Evolutionary conservation across 495 filamentous ascomycete genomes (phyloP), one percentile per base, ranked within the genome.

Genomic region (Neurospora sp.): DNA sequence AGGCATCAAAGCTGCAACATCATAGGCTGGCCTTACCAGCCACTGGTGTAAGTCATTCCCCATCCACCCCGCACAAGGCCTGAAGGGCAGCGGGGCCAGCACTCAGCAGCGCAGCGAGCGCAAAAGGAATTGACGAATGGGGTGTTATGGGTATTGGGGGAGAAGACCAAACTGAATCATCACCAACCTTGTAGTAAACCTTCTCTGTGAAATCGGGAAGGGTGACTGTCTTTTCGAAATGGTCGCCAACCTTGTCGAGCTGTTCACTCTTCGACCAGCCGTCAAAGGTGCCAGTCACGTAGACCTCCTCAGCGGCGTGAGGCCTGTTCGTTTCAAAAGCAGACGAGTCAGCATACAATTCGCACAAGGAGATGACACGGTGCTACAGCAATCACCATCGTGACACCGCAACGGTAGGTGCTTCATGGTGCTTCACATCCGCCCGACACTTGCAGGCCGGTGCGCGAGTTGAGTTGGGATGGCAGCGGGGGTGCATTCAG

Each of bases 251-350:
- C 79, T 92, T 91, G 66, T 93, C 90, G 70, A 99, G 86, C 84
- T 90, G 89, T 77, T 93, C 89, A 69, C 88, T 93, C 85, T 93
- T 92, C 66, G 88, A 85, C 96, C 96, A 99, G 84, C 94, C 88
- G 82, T 99, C 95, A 80, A 98, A 99, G 69, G 92, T 95, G 78
- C 96, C 96, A 8, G 94, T 97, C 73, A 99, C 96, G 81, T 91
- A 94, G 76, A 99, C 96, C 80, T 97, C 94, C 74, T 87, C 86
- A 74, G 92, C 93, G 74, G 86, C 78, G 79, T 93, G 89, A 75
- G 89, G 88, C 93, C 93, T 94, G 78, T 72, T 69, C 36, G 42
- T 28, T 39, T 17, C 11, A 24, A 73, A 54, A 59, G 71, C 70
- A 40, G 39, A 71, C 70, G 42, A 21, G 74, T 78, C 74, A 81